Percentiles rank a stretch among this genome's conserved stretches.
These are phyloP conservation scores for Bipolaris victoriae DNA, from an alignment of 2,329 filamentous ascomycete genomes.

Conservation along the genomic window DNA sequence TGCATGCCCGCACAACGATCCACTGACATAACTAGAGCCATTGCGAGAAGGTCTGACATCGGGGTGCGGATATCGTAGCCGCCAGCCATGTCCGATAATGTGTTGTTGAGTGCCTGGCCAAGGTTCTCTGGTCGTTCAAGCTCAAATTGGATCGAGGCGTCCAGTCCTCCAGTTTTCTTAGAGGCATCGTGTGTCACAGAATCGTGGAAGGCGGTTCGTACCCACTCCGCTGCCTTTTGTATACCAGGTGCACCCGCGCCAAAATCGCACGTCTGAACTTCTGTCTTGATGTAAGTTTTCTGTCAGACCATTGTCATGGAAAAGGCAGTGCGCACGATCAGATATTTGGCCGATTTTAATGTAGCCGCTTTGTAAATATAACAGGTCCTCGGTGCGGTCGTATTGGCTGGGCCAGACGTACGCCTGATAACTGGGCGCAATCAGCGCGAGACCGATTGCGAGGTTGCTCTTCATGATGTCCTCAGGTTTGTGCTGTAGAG, in stretches of 20 bases:
- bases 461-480: neutral
- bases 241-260: constrained; percentile 23
- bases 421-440: constrained; percentile 11
- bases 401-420: constrained; percentile 19
- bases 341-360: constrained; percentile 7
- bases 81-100: constrained; percentile 36
- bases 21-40: constrained; percentile 39
- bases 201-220: constrained; percentile 47
- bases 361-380: constrained; percentile 11
- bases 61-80: constrained; percentile 28
- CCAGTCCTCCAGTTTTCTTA: constrained; percentile 41
- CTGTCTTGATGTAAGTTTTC: constrained; percentile 5
- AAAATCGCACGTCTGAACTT: constrained; percentile 23
- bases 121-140: constrained; percentile 36
- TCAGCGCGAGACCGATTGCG: constrained; percentile 1
- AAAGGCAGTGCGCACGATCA: constrained; percentile 4
- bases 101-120: constrained; percentile 43
- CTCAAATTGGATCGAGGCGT: constrained; percentile 47
- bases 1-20: constrained; percentile 38
- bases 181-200: constrained; percentile 38
- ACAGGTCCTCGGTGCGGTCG: constrained; percentile 13
- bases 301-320: neutral
- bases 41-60: constrained; percentile 43
- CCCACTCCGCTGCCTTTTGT: constrained; percentile 37
- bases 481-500: neutral